These are phyloP conservation scores for Pyricularia sp. DNA, from an alignment of 2,329 filamentous ascomycete species.

Conservation along the genomic window DNA sequence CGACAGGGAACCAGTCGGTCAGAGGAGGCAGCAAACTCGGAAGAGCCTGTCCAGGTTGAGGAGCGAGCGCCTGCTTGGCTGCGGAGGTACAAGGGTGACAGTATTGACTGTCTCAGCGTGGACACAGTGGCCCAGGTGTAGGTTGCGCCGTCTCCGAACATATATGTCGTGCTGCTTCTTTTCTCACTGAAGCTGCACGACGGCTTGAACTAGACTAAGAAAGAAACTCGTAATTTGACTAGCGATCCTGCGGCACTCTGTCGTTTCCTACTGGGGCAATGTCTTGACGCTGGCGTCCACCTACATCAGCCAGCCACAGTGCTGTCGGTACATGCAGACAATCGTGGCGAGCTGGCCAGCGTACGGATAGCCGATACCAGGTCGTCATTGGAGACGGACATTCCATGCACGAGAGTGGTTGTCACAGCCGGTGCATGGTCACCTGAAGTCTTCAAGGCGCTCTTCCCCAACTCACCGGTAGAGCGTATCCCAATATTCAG, in stretches of 20 bases:
- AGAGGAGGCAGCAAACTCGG: constrained; percentile 24
- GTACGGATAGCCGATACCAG: constrained; percentile 38
- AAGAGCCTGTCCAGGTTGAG: neutral
- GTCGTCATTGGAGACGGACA: constrained; percentile 32
- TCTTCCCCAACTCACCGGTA: constrained; percentile 48
- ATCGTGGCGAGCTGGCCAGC: constrained; percentile 37
- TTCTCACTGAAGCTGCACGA: neutral
- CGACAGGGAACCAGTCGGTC: constrained; percentile 25
- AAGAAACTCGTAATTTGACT: neutral
- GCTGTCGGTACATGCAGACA: constrained; percentile 40
- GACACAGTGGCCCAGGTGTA: constrained; percentile 1
- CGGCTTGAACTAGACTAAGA: neutral
- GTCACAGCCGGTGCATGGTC: constrained; percentile 67
- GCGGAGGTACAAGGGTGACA: neutral
- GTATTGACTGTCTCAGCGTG: neutral
- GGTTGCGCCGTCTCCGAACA: neutral
- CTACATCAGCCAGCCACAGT: constrained; percentile 57
- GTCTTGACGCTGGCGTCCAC: constrained; percentile 48
- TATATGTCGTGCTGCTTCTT: neutral
- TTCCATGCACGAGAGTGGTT: constrained; percentile 57
- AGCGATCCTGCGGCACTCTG: constrained; percentile 56
- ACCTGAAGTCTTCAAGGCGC: constrained; percentile 47
- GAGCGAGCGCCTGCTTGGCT: neutral
- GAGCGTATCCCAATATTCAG: constrained; percentile 46
- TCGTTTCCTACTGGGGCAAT: constrained; percentile 51